These are phyloP conservation scores for Taphrina flavorubra DNA, from an alignment of 1,139 yeast species.

Conservation along the genomic window DNA sequence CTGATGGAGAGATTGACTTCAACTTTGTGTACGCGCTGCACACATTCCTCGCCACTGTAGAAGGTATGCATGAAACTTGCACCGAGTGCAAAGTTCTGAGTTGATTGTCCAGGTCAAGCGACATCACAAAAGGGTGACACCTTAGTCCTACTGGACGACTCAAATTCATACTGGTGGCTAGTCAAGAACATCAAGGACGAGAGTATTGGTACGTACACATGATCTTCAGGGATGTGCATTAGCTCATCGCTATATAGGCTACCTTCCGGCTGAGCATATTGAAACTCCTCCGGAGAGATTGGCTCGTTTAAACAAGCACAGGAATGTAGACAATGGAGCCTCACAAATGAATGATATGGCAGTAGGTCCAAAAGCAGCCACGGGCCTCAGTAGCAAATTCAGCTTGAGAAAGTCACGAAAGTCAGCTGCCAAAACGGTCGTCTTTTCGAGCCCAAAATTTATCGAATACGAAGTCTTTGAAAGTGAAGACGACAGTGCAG, in stretches of 20 bases:
- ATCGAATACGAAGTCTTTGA: conserved; percentile 38
- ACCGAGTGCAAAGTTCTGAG: no score
- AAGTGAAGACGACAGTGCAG: conserved; percentile 24
- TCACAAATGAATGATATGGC: conserved; percentile 54
- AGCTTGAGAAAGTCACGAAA: conserved; percentile 24
- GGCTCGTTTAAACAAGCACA: conserved; percentile 89
- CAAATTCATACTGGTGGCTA: conserved; percentile 97
- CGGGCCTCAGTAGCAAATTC: conserved; percentile 15
- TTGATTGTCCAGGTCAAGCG: conserved; percentile 63
- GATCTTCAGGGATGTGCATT: conserved; percentile 58
- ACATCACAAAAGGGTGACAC: conserved; percentile 80
- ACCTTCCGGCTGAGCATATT: conserved; percentile 94
- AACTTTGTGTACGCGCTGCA: conserved; percentile 82
- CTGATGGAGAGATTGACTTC: conserved; percentile 73
- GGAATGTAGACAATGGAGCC: conserved; percentile 70
- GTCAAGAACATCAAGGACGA: conserved; percentile 70
- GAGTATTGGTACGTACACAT: conserved; percentile 46
- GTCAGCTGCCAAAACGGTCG: conserved; percentile 26
- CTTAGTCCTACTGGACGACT: conserved; percentile 79
- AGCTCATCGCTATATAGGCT: conserved; percentile 58
- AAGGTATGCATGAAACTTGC: conserved; percentile 52
- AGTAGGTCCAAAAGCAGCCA: not conserved
- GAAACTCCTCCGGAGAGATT: conserved; percentile 90
- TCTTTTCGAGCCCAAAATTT: conserved; percentile 34
- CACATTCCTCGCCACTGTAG: conserved; percentile 90